Conservation (phyloP, 2,329 filamentous ascomycete species). For the Pseudogymnoascus pannorum region DNA sequence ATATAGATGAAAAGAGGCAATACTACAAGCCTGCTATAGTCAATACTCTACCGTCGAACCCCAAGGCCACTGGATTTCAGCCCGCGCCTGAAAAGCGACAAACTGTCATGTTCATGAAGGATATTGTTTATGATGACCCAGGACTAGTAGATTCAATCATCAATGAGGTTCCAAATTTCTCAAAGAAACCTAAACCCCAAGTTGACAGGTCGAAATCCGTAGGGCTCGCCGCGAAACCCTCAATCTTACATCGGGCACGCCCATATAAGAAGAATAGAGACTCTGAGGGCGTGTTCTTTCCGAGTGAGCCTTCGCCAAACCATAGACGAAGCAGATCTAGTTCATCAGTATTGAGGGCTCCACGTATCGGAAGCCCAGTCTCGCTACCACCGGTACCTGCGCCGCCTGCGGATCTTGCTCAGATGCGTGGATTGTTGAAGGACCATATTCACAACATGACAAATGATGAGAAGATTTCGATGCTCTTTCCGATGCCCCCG, state of each 20-base stretch:
- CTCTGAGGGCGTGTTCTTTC: slow-evolving; percentile 40
- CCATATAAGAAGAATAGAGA: slow-evolving; percentile 22
- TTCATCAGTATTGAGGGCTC: slow-evolving; percentile 40
- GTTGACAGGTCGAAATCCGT: slow-evolving; percentile 11
- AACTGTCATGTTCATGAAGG: slow-evolving; percentile 49
- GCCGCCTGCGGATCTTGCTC: slow-evolving; percentile 34
- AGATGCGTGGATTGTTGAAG: slow-evolving; percentile 35
- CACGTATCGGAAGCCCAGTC: slow-evolving; percentile 31
- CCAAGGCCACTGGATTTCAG: slow-evolving; percentile 5
- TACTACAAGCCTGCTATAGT: slow-evolving; percentile 3
- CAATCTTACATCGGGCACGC: slow-evolving; percentile 29
- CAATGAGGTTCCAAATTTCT: slow-evolving; percentile 34
- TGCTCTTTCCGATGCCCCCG: slow-evolving; percentile 40
- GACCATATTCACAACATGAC: slow-evolving; percentile 53
- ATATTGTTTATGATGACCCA: slow-evolving; percentile 49
- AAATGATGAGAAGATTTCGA: slow-evolving; percentile 48
- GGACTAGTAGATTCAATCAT: slow-evolving; percentile 42
- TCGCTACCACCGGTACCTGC: slow-evolving; percentile 33
- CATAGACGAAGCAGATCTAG: slow-evolving; percentile 42
- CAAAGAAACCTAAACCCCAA: slow-evolving; percentile 17
- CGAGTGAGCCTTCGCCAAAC: slow-evolving; percentile 36
- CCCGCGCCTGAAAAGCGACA: slow-evolving; percentile 30
- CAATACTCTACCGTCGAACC: slow-evolving; percentile 11
- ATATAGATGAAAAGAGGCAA: slow-evolving; percentile 16
- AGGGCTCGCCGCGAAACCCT: slow-evolving; percentile 18